Percentiles rank a stretch among this genome's conserved stretches.
These are phyloP conservation scores for Annulohypoxylon nitens DNA, from an alignment of 495 filamentous ascomycete species.

Conservation along the genomic window DNA sequence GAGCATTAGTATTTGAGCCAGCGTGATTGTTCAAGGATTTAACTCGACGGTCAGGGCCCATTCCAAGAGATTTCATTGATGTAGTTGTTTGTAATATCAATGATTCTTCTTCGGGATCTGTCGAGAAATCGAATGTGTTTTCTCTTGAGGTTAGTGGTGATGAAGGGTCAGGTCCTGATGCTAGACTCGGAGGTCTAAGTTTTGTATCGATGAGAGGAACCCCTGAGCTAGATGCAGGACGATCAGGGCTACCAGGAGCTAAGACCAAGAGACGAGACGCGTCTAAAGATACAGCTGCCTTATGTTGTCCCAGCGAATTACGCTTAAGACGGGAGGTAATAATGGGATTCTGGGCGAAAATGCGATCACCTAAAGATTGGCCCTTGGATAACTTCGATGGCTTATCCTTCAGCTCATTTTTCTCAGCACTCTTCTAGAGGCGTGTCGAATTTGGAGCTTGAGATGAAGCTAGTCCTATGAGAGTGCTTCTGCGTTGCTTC, in stretches of 20 bases:
- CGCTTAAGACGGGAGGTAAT: constrained; percentile 42
- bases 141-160: constrained; percentile 3
- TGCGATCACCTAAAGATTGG: constrained; percentile 39
- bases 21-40: neutral
- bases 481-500: constrained; percentile 44
- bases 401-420: constrained; percentile 37
- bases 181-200: constrained; percentile 18
- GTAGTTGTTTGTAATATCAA: constrained; percentile 19
- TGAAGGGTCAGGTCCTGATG: neutral
- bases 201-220: constrained; percentile 45
- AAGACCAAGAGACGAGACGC: constrained; percentile 36
- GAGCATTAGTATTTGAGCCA: neutral
- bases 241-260: constrained; percentile 20
- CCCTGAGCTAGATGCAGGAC: constrained; percentile 48
- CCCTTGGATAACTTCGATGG: constrained; percentile 28
- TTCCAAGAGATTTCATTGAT: constrained; percentile 21
- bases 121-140: constrained; percentile 8
- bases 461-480: constrained; percentile 37
- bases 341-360: constrained; percentile 36
- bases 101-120: constrained; percentile 1
- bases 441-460: constrained; percentile 41
- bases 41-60: constrained; percentile 4
- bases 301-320: constrained; percentile 45
- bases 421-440: constrained; percentile 48
- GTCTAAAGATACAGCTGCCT: constrained; percentile 39